phyloP scores from a whole-genome alignment of 345 rosid species.

The Hibiscus mutabilis region DNA sequence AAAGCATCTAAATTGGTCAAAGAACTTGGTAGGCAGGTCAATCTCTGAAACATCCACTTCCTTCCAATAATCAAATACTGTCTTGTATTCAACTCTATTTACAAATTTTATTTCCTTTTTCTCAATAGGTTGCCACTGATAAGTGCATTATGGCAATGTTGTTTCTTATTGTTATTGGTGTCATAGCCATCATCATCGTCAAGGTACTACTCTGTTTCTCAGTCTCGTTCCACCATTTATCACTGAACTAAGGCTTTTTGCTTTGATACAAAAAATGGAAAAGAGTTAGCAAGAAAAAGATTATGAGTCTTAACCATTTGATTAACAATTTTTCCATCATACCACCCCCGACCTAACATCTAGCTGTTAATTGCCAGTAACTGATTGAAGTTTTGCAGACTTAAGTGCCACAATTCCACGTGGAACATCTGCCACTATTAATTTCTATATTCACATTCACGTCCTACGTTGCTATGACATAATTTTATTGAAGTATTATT shows the following conservation, averaged over 20 bases:
- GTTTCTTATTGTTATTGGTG: constrained; percentile 75
- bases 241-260: background rate
- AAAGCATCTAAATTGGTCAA: constrained; percentile 88
- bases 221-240: background rate
- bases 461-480: too few relatives aligned
- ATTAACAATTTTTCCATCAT: too few relatives aligned
- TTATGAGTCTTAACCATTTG: too few relatives aligned
- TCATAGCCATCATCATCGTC: constrained; percentile 76
- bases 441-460: too few relatives aligned
- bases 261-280: too few relatives aligned
- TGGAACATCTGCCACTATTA: too few relatives aligned
- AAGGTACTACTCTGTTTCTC: constrained; percentile 40
- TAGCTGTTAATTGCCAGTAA: too few relatives aligned
- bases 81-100: constrained; percentile 2
- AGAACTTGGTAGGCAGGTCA: constrained; percentile 99
- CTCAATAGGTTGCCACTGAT: constrained; percentile 81
- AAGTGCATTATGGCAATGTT: constrained; percentile 79
- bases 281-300: too few relatives aligned
- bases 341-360: too few relatives aligned
- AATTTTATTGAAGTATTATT: too few relatives aligned
- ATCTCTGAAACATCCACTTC: constrained; percentile 27
- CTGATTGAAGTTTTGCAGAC: too few relatives aligned
- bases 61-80: background rate
- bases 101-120: constrained; percentile 17
- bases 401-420: too few relatives aligned